Percentiles rank a stretch among this genome's conserved stretches.
These are phyloP conservation scores for Epithemia pelagica DNA, from an alignment of 108 stramenopile species.

Conservation along the genomic window DNA sequence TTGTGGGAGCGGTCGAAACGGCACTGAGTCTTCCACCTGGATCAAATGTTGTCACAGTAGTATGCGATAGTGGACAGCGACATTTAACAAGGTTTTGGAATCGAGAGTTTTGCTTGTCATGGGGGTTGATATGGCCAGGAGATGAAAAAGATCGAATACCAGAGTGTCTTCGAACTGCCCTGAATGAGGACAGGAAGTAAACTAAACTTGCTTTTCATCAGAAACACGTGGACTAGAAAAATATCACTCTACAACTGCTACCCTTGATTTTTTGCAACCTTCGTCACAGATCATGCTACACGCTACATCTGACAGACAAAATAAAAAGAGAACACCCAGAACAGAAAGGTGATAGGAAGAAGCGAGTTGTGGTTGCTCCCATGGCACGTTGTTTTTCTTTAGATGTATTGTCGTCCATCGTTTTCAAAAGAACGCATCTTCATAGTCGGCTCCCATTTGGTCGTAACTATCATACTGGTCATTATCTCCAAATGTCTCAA, in stretches of 20 bases:
- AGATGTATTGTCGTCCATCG: too few species aligned
- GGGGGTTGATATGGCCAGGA: conserved; percentile 78
- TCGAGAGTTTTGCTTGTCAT: conserved; percentile 55
- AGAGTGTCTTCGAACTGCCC: neutral
- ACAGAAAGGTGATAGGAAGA: too few species aligned
- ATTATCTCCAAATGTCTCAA: conserved; percentile 83
- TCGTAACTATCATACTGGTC: conserved; percentile 82
- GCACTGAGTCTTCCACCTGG: conserved; percentile 46
- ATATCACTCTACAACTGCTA: too few species aligned
- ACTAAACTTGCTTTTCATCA: too few species aligned
- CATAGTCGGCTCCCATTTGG: conserved; percentile 75
- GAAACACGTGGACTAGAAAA: too few species aligned
- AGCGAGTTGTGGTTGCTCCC: too few species aligned
- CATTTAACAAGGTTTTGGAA: conserved; percentile 89
- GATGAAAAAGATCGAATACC: conserved; percentile 5
- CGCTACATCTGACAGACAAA: too few species aligned
- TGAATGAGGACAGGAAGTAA: too few species aligned
- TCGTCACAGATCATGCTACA: too few species aligned
- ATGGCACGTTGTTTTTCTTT: too few species aligned
- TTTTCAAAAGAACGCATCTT: conserved; percentile 83
- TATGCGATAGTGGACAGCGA: conserved; percentile 89
- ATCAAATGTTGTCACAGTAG: conserved; percentile 77
- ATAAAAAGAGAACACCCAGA: too few species aligned
- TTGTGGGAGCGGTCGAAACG: conserved; percentile 77
- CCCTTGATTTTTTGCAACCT: too few species aligned